Evolutionary conservation across 2,329 filamentous ascomycete species (phyloP).

Genomic region (Lachnellula hyalina): DNA sequence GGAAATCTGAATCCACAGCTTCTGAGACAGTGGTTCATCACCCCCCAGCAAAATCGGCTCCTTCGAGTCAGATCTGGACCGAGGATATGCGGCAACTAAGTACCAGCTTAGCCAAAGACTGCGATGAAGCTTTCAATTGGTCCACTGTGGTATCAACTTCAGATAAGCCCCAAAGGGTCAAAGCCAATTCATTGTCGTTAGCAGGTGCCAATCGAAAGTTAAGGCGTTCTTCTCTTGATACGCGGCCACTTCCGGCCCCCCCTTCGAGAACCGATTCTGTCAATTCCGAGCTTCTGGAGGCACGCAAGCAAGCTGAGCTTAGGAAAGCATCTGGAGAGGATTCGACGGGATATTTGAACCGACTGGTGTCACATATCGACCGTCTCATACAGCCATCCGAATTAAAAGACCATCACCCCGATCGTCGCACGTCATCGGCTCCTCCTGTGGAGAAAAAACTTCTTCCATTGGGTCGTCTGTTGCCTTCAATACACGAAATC

Average conservation of each 20-base stretch:
- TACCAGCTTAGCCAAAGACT: constrained; percentile 78
- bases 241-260: constrained; percentile 28
- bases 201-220: neutral
- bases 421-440: constrained; percentile 42
- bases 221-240: constrained; percentile 18
- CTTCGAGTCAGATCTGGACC: constrained; percentile 42
- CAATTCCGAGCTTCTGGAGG: constrained; percentile 27
- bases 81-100: constrained; percentile 83
- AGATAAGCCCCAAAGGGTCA: neutral
- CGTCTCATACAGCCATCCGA: constrained; percentile 44
- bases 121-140: constrained; percentile 86
- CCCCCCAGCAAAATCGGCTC: constrained; percentile 12
- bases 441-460: constrained; percentile 29
- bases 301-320: constrained; percentile 26
- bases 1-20: constrained; percentile 15
- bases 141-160: constrained; percentile 38
- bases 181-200: neutral
- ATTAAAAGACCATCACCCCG: constrained; percentile 12
- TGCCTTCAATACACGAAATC: constrained; percentile 28
- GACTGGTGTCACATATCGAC: constrained; percentile 56
- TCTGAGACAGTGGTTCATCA: constrained; percentile 5
- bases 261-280: constrained; percentile 28
- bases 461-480: constrained; percentile 3
- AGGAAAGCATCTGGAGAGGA: constrained; percentile 23
- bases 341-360: constrained; percentile 46